Evolutionary conservation across 805 yeast species (phyloP).

Genomic region (Wickerhamiella parazyma): DNA sequence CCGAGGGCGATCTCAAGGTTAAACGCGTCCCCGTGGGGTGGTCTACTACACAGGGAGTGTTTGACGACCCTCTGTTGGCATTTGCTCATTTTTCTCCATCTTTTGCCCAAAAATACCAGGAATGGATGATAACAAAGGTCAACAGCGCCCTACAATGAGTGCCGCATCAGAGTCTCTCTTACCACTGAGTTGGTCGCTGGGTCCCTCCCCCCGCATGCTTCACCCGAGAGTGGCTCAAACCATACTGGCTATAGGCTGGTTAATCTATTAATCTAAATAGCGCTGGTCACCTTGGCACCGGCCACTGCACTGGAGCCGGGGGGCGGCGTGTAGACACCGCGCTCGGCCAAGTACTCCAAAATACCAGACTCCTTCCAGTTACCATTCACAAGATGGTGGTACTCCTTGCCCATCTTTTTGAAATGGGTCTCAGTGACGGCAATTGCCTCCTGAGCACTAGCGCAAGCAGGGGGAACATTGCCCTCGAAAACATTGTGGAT

Average conservation of each 20-base stretch:
- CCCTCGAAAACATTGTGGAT: constrained; percentile 4
- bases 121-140: neutral
- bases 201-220: no score
- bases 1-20: neutral
- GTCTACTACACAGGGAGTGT: constrained; percentile 1
- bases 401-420: neutral
- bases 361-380: constrained; percentile 5
- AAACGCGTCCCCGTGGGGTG: neutral
- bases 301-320: neutral
- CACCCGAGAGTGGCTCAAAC: no score
- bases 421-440: neutral
- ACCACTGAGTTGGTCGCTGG: no score
- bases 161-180: no score
- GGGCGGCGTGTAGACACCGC: neutral
- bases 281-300: neutral
- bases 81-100: neutral
- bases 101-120: neutral
- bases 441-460: neutral
- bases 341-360: neutral
- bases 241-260: no score
- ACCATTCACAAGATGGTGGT: neutral
- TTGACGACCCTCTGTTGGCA: constrained; percentile 4
- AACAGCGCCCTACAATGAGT: no score
- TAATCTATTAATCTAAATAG: no score
- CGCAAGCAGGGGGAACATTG: neutral